Percentiles rank a stretch among this genome's conserved stretches.
These are phyloP conservation scores for Wickerhamiella vanderwaltii DNA, from an alignment of 805 yeast genomes.

Conservation along the genomic window DNA sequence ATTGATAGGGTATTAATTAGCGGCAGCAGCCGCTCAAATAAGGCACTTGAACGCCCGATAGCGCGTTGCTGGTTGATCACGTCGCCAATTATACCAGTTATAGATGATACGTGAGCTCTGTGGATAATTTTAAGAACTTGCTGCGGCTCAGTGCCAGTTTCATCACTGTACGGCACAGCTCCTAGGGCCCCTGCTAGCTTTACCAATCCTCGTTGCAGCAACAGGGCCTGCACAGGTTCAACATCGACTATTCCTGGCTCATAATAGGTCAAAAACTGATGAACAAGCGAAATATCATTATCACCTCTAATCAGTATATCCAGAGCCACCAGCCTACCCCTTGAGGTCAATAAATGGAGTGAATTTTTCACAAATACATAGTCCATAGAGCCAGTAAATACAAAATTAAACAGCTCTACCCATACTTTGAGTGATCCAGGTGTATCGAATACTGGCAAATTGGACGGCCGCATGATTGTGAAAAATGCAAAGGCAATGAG, in stretches of 20 bases:
- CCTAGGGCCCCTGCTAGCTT: background rate
- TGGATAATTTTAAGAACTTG: background rate
- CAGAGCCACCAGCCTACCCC: slow-evolving; percentile 5
- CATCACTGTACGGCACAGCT: background rate
- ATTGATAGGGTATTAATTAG: slow-evolving; percentile 4
- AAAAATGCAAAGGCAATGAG: background rate
- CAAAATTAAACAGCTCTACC: background rate
- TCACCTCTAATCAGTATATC: slow-evolving; percentile 6
- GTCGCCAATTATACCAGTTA: background rate
- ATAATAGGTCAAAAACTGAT: background rate
- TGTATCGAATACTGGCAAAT: background rate
- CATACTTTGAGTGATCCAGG: background rate
- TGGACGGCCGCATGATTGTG: slow-evolving; percentile 2
- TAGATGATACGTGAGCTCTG: background rate
- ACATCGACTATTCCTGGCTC: background rate
- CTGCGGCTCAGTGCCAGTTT: background rate
- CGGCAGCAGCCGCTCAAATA: background rate
- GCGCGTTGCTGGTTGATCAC: background rate
- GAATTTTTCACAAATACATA: background rate
- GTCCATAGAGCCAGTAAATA: background rate
- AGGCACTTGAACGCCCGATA: background rate
- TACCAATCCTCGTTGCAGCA: background rate
- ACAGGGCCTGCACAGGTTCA: background rate
- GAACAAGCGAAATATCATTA: background rate
- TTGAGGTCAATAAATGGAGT: background rate